Conservation (phyloP, 2,329 filamentous ascomycete species). For the Coccinonectria pachysandricola region DNA sequence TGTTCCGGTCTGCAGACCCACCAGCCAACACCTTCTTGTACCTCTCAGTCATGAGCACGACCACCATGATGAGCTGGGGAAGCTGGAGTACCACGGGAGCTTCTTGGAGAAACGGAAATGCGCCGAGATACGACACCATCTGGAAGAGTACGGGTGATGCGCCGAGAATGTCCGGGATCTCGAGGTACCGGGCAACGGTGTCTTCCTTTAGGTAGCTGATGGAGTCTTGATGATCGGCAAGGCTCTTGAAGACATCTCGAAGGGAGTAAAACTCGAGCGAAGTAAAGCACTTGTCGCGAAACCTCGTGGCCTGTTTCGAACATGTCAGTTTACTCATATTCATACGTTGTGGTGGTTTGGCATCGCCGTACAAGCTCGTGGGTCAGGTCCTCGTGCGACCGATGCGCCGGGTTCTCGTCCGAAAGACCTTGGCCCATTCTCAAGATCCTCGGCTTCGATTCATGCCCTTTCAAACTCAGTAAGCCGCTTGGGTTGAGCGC, state of each 20-base stretch:
- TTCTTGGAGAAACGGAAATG: slow-evolving; percentile 63
- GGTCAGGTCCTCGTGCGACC: slow-evolving; percentile 41
- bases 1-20: slow-evolving; percentile 46
- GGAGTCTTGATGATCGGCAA: slow-evolving; percentile 53
- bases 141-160: slow-evolving; percentile 61
- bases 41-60: slow-evolving; percentile 62
- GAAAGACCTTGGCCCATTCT: slow-evolving; percentile 45
- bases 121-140: slow-evolving; percentile 59
- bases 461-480: slow-evolving; percentile 12
- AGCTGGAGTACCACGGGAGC: slow-evolving; percentile 61
- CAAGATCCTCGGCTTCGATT: slow-evolving; percentile 13
- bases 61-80: slow-evolving; percentile 60
- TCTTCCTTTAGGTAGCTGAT: slow-evolving; percentile 58
- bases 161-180: slow-evolving; percentile 59
- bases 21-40: slow-evolving; percentile 53
- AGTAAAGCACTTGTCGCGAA: slow-evolving; percentile 61
- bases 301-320: slow-evolving; percentile 42
- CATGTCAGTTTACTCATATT: slow-evolving; percentile 5
- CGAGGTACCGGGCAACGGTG: slow-evolving; percentile 60
- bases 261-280: slow-evolving; percentile 64
- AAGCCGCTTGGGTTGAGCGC: slow-evolving; percentile 1
- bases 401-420: slow-evolving; percentile 31
- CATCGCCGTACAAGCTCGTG: slow-evolving; percentile 36
- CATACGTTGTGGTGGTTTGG: slow-evolving; percentile 4
- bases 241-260: slow-evolving; percentile 60